Conservation (phyloP, 2,329 filamentous ascomycete species). For the Dactylonectria macrodidyma region DNA sequence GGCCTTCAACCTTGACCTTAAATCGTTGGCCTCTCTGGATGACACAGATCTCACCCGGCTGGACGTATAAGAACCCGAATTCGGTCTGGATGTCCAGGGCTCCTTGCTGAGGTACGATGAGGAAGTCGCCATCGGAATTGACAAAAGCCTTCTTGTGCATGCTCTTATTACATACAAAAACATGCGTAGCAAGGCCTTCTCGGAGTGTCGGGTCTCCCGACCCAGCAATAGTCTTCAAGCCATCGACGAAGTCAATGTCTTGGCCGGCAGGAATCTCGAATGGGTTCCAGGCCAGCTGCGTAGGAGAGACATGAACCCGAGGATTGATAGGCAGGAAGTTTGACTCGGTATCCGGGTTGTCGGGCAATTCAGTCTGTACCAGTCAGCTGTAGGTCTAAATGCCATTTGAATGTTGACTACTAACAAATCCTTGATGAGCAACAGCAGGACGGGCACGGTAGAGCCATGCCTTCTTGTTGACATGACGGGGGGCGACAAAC, state of each 20-base stretch:
- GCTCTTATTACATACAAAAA: slow-evolving; percentile 61
- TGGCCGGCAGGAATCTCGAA: slow-evolving; percentile 21
- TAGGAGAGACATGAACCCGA: slow-evolving; percentile 35
- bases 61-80: slow-evolving; percentile 73
- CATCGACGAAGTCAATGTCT: slow-evolving; percentile 61
- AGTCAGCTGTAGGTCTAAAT: background rate
- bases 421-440: slow-evolving; percentile 44
- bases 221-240: slow-evolving; percentile 63
- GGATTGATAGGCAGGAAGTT: slow-evolving; percentile 37
- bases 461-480: slow-evolving; percentile 48
- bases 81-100: slow-evolving; percentile 78
- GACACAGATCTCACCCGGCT: slow-evolving; percentile 76
- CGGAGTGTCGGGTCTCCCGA: slow-evolving; percentile 63
- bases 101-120: slow-evolving; percentile 77
- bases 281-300: slow-evolving; percentile 37
- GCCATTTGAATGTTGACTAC: background rate
- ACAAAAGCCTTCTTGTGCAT: slow-evolving; percentile 64
- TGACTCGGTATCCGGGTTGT: slow-evolving; percentile 29
- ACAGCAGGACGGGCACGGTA: slow-evolving; percentile 46
- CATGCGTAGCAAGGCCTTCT: slow-evolving; percentile 63
- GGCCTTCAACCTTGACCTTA: slow-evolving; percentile 61
- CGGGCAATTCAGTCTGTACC: background rate
- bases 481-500: slow-evolving; percentile 47
- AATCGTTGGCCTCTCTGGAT: slow-evolving; percentile 74
- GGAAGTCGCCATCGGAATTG: slow-evolving; percentile 75